Evolutionary conservation across 179 eudicot species (phyloP).

Genomic region (Sideroxylon spinosum): DNA sequence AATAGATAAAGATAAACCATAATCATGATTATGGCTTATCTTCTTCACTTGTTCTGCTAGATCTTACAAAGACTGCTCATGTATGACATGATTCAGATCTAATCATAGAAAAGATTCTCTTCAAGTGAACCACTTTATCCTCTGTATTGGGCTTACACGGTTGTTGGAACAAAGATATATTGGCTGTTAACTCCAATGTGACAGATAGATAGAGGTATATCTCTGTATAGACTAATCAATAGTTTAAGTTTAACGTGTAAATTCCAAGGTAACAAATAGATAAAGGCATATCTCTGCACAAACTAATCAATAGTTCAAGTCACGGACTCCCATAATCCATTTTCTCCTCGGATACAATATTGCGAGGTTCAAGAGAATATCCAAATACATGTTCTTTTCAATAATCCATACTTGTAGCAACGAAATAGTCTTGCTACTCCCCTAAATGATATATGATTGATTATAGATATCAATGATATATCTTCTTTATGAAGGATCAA

Average conservation of each 20-base stretch:
- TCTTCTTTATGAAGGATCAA: too few relatives aligned
- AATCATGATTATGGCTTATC: too few relatives aligned
- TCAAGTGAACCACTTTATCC: too few relatives aligned
- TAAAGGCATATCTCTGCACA: conserved; percentile 11
- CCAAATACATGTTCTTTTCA: neutral
- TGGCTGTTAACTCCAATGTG: conserved; percentile 18
- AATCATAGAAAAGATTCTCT: too few relatives aligned
- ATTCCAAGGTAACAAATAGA: conserved; percentile 16
- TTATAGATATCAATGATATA: too few relatives aligned
- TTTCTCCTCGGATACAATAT: neutral
- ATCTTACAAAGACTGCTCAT: too few relatives aligned
- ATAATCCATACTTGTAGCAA: neutral
- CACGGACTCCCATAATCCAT: neutral
- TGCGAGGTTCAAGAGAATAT: neutral
- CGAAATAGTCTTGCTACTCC: neutral
- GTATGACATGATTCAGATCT: too few relatives aligned
- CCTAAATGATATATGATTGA: too few relatives aligned
- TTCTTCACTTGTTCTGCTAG: too few relatives aligned
- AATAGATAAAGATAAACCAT: too few relatives aligned
- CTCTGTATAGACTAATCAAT: conserved; percentile 18
- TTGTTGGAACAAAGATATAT: conserved; percentile 22
- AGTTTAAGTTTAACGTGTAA: conserved; percentile 20
- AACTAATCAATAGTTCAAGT: conserved; percentile 22
- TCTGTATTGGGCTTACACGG: neutral
- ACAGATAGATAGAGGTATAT: conserved; percentile 11